Base-by-base conservation (phyloP, 331 rosid species). In the Quercus tomentella region DNA sequence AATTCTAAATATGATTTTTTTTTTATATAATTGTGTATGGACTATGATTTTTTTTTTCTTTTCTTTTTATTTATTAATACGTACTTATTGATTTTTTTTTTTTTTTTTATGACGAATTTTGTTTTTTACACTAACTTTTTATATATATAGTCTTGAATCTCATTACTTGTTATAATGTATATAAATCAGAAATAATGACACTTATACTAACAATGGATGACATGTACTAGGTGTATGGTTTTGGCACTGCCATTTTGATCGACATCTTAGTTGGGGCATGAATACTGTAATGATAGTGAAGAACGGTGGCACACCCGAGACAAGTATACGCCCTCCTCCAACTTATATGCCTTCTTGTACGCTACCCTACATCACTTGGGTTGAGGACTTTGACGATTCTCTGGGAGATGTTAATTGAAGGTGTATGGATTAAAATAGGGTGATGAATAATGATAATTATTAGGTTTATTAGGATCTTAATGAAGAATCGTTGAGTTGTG, bases 171-270 rank as follows among this genome's bases (percentile, higher is more conserved):
- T 41, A 3, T 41, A 41, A 41, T 41, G 11, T 41, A 41, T 41
- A 41, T 41, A 41, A 8, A 41, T 41, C 45, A 41, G 45, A 6
- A 18, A 58, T 58, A 22, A 23, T 7, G n/a, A 57, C 14, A 57
- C 23, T 57, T 26, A 4, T 61, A 6, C 35, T 61, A 26, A 61
- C 35, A 58, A 23, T 5, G 31, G 37, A 4, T 25, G 22, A 30
- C 30, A 6, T 65, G 11, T 31, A 33, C 23, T 15, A 66, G 49
- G 71, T n/a, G 49, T 66, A 30, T 66, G 71, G 71, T 31, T 66
- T 66, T 66, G 71, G 71, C 71, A 66, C 51, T 66, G 71, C 71
- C 71, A 66, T 66, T 31, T 66, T 1, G 71, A 66, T 66, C 49
- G 71, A 66, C 71, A 66, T 33, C 71, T 66, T 3, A 66, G 49